Percentiles rank a stretch among this genome's conserved stretches.
These are phyloP conservation scores for Ascochyta pisi DNA, from an alignment of 2,329 filamentous ascomycete genomes.

Conservation along the genomic window DNA sequence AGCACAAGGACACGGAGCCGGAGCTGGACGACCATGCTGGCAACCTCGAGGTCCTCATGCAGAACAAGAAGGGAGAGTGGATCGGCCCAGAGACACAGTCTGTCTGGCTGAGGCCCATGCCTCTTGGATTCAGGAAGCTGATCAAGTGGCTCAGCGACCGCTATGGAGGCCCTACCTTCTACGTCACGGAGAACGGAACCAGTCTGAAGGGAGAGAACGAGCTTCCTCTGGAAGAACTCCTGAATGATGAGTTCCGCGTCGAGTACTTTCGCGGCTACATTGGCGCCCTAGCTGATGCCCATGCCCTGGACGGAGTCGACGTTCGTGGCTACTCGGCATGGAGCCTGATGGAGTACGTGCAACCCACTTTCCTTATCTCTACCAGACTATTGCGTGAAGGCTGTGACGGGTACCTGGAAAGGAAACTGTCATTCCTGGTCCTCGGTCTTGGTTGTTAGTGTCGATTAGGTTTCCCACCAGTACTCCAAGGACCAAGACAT, in stretches of 20 bases:
- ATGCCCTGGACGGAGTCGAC: slow-evolving; percentile 75
- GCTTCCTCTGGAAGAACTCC: slow-evolving; percentile 70
- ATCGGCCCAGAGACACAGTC: slow-evolving; percentile 86
- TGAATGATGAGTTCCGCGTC: slow-evolving; percentile 82
- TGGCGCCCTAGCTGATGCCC: slow-evolving; percentile 75
- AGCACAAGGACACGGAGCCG: slow-evolving; percentile 69
- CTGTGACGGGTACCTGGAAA: background rate
- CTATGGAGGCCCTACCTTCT: slow-evolving; percentile 78
- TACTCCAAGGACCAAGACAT: slow-evolving; percentile 3
- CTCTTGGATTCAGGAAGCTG: slow-evolving; percentile 77
- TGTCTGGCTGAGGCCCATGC: slow-evolving; percentile 78
- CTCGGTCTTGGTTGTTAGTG: background rate
- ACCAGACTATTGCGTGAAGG: background rate
- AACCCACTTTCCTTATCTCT: slow-evolving; percentile 20
- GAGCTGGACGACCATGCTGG: slow-evolving; percentile 73
- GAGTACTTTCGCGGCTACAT: slow-evolving; percentile 82
- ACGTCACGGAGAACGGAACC: slow-evolving; percentile 89
- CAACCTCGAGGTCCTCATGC: slow-evolving; percentile 75
- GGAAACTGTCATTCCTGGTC: slow-evolving; percentile 1
- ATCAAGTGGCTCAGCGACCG: slow-evolving; percentile 66
- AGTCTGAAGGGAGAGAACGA: slow-evolving; percentile 85
- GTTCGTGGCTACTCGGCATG: slow-evolving; percentile 84
- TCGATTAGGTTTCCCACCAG: background rate
- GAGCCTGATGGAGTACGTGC: slow-evolving; percentile 78
- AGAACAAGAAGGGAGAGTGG: slow-evolving; percentile 73